phyloP scores from a whole-genome alignment of 129 eudicot species.

The Flaveria bidentis region DNA sequence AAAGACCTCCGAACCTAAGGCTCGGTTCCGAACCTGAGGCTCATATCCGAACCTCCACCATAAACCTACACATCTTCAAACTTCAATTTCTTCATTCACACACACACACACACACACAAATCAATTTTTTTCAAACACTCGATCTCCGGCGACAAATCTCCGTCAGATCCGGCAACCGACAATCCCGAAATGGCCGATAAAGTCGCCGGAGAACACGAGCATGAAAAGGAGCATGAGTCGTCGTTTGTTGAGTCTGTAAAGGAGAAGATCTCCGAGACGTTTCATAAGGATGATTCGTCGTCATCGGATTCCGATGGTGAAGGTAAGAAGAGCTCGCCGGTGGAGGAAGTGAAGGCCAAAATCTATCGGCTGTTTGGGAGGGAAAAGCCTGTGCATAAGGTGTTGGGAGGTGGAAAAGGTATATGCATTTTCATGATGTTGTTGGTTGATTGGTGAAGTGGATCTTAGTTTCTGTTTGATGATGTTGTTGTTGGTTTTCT shows the following conservation, averaged over 20 bases:
- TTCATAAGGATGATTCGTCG: conserved; percentile 52
- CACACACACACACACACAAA: conserved; percentile 16
- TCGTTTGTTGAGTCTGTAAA: conserved; percentile 56
- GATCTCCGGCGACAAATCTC: conserved; percentile 38
- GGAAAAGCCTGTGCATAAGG: conserved; percentile 63
- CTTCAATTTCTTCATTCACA: conserved; percentile 15
- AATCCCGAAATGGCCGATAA: conserved; percentile 50
- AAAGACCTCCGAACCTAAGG: conserved; percentile 27
- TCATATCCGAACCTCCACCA: conserved; percentile 26
- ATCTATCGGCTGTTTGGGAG: conserved; percentile 65
- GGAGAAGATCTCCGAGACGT: conserved; percentile 72
- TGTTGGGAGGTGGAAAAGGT: conserved; percentile 70
- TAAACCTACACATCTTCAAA: conserved; percentile 25
- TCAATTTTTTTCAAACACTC: conserved; percentile 14
- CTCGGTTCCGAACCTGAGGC: conserved; percentile 32
- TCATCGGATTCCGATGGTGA: conserved; percentile 69
- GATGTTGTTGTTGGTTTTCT: background rate
- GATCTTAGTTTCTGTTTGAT: background rate
- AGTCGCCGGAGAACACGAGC: conserved; percentile 65
- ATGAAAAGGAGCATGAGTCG: conserved; percentile 27
- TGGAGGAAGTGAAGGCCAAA: conserved; percentile 49
- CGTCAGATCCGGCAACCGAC: conserved; percentile 32
- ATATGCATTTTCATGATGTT: conserved; percentile 4
- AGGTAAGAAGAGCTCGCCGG: conserved; percentile 42
- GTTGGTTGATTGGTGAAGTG: background rate